Evolutionary conservation across 371 early-diverging fungal genomes (phyloP).

Genomic region (Apophysomyces sp.): DNA sequence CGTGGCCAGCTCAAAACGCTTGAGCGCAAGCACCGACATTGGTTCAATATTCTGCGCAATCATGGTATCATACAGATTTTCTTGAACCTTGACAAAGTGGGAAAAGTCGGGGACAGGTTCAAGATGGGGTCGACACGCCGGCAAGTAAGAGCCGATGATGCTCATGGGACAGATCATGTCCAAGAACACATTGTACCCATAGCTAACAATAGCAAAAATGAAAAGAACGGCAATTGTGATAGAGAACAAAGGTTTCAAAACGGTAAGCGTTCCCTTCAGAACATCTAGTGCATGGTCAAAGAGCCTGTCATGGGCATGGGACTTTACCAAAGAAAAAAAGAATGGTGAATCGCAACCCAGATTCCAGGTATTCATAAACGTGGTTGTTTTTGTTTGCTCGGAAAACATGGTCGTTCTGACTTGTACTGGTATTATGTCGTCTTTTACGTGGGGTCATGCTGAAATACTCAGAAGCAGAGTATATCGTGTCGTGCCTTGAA

Average conservation of each 20-base stretch:
- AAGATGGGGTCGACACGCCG: constrained; percentile 20
- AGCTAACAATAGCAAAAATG: constrained; percentile 3
- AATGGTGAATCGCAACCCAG: neutral
- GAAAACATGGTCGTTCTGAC: neutral
- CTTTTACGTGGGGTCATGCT: neutral
- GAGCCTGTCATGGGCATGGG: neutral
- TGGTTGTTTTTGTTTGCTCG: neutral
- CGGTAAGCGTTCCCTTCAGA: constrained; percentile 11
- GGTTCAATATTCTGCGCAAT: constrained; percentile 29
- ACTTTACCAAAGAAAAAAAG: neutral
- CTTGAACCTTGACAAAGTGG: constrained; percentile 42
- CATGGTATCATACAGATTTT: constrained; percentile 38
- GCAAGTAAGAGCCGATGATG: constrained; percentile 12
- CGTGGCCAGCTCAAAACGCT: constrained; percentile 45
- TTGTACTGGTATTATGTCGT: neutral
- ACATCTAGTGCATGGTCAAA: neutral
- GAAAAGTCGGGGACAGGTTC: constrained; percentile 44
- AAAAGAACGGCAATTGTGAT: constrained; percentile 6
- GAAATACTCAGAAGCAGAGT: too few relatives aligned
- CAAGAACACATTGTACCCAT: constrained; percentile 11
- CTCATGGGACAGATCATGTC: constrained; percentile 23
- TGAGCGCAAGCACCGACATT: constrained; percentile 40
- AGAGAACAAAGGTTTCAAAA: constrained; percentile 21
- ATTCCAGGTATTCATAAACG: neutral
- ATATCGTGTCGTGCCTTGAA: too few relatives aligned